Evolutionary conservation across 2,329 filamentous ascomycete species (phyloP).

Genomic region (Epichloe sylvatica): DNA sequence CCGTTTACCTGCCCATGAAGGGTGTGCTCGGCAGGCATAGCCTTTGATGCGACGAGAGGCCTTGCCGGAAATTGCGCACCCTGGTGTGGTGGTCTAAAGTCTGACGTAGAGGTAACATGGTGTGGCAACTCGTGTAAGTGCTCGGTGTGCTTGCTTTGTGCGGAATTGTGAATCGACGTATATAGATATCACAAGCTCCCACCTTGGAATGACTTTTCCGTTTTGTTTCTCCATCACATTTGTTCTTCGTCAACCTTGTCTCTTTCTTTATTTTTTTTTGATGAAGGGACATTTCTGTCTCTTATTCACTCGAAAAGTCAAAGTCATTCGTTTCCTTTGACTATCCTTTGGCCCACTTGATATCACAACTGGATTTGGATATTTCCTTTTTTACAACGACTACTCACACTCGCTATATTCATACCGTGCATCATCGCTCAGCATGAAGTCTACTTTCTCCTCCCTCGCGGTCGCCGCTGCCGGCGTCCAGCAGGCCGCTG

Average conservation of each 20-base stretch:
- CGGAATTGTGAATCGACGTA: not conserved
- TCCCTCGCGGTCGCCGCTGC: slow-evolving; percentile 37
- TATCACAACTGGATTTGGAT: slow-evolving; percentile 13
- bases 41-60: not conserved
- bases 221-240: not conserved
- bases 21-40: not conserved
- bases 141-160: not conserved
- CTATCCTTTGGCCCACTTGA: slow-evolving; percentile 13
- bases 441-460: slow-evolving; percentile 36
- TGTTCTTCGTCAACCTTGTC: not conserved
- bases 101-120: not conserved
- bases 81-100: not conserved
- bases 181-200: slow-evolving; percentile 4
- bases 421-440: slow-evolving; percentile 11
- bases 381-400: not conserved
- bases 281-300: not conserved
- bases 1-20: not conserved
- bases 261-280: slow-evolving; percentile 8
- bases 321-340: slow-evolving; percentile 46
- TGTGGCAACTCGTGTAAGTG: not conserved
- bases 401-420: slow-evolving; percentile 6
- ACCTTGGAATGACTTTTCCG: not conserved
- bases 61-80: not conserved
- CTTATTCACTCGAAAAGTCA: slow-evolving; percentile 23
- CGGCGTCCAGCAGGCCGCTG: slow-evolving; percentile 34